These are phyloP conservation scores for Chlamydomonas urium DNA, from an alignment of 139 green algal species.

Conservation along the genomic window DNA sequence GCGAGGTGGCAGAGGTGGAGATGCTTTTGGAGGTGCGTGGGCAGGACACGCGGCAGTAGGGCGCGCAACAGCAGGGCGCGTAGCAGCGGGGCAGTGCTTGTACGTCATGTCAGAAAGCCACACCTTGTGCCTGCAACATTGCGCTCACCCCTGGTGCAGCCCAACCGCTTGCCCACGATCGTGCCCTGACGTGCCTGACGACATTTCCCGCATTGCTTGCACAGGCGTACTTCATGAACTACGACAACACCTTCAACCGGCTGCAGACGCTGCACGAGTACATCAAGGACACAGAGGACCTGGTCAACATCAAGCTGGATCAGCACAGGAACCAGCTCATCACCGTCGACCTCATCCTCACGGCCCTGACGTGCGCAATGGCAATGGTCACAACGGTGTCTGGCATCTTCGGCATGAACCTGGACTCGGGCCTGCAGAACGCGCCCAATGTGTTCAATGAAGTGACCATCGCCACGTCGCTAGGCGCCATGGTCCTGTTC, in stretches of 20 bases:
- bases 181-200: too few species aligned
- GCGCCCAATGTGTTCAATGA: slow-evolving; percentile 18
- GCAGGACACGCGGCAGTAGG: too few species aligned
- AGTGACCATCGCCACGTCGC: slow-evolving; percentile 15
- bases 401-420: slow-evolving; percentile 94
- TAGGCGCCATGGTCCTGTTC: slow-evolving; percentile 16
- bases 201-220: too few species aligned
- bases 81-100: too few species aligned
- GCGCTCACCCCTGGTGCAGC: too few species aligned
- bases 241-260: slow-evolving; percentile 67
- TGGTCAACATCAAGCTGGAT: slow-evolving; percentile 89
- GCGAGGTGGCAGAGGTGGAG: slow-evolving; percentile 64
- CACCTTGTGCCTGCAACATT: too few species aligned
- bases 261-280: slow-evolving; percentile 72
- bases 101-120: too few species aligned
- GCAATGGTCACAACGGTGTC: slow-evolving; percentile 60
- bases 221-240: slow-evolving; percentile 58
- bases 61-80: too few species aligned
- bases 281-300: slow-evolving; percentile 77
- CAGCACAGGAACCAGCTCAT: slow-evolving; percentile 82
- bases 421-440: slow-evolving; percentile 43
- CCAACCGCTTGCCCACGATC: too few species aligned
- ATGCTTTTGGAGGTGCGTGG: slow-evolving; percentile 75
- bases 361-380: slow-evolving; percentile 64
- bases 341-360: slow-evolving; percentile 78